phyloP scores from a whole-genome alignment of 2,329 filamentous ascomycete species.

The Penicillium sp. region DNA sequence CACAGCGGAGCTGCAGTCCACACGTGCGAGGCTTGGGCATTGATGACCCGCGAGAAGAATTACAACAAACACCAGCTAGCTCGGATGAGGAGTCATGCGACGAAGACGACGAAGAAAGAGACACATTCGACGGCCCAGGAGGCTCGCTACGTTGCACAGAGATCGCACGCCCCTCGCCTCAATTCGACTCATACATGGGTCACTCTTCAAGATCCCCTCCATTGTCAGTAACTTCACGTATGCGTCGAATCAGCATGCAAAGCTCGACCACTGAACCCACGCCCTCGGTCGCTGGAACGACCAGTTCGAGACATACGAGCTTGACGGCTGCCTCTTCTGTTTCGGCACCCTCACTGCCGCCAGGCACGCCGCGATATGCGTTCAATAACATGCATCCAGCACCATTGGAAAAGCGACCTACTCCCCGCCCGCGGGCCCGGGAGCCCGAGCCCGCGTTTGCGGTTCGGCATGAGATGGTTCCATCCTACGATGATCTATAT shows the following conservation, averaged over 20 bases:
- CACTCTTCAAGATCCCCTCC: conserved; percentile 34
- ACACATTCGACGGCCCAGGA: conserved; percentile 12
- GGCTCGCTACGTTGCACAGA: background rate
- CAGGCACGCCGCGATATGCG: conserved; percentile 26
- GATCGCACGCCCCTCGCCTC: background rate
- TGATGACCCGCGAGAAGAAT: background rate
- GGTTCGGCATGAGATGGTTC: conserved; percentile 32
- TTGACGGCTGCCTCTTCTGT: conserved; percentile 28
- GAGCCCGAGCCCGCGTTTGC: conserved; percentile 18
- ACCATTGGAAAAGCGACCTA: conserved; percentile 24
- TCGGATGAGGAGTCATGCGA: conserved; percentile 22
- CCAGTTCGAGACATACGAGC: conserved; percentile 34
- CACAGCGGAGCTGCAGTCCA: conserved; percentile 8
- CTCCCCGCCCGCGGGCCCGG: conserved; percentile 15
- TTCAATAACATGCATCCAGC: conserved; percentile 12
- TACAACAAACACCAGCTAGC: background rate
- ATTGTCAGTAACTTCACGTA: conserved; percentile 37
- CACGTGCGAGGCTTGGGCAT: conserved; percentile 15
- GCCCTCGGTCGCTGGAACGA: conserved; percentile 25
- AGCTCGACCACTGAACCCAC: conserved; percentile 29
- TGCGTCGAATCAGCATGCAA: conserved; percentile 36
- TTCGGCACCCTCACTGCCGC: conserved; percentile 26
- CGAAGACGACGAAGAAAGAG: conserved; percentile 23
- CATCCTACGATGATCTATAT: conserved; percentile 41
- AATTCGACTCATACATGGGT: conserved; percentile 18